Evolutionary conservation across 768 basidiomycete species (phyloP), one percentile per base, ranked within the genome.

Genomic region (Calvatia gigantea): DNA sequence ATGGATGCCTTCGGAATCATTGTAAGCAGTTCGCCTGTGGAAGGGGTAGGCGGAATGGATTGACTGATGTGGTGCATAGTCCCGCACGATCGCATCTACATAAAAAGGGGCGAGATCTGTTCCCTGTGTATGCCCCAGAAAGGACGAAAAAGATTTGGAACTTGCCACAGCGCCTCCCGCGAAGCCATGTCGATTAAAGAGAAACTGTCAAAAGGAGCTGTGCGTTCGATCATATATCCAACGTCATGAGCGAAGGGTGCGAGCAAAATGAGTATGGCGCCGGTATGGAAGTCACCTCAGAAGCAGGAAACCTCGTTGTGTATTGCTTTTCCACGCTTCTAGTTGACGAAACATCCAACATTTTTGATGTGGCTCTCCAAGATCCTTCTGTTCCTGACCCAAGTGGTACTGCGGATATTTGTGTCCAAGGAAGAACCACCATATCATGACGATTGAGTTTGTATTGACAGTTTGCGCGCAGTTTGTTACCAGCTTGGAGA

Each of bases 241-340:
- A 49, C 38, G 45, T 41, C 54, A 48, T 48, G 54, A n/a, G 27
- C 31, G 45, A 38, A 23, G 32, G 11, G 25, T 21, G 47, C 25
- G 35, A 32, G 51, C 33, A 41, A 46, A 48, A 56, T 41, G 31
- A 41, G 37, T 41, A 28, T 41, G 31, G 54, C 39, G 46, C 54
- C 29, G 47, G 49, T 48, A 56, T 39, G 29, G 54, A 56, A 56
- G 47, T 11, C 28, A 19, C n/a, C 15, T 14, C 25, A 56, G 47
- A 49, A 49, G 47, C 38, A n/a, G 54, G 37, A 41, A 25, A 42
- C 37, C 46, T 56, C 54, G 38, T 48, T 56, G 54, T 48, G 17
- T 49, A 49, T 32, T 45, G 27, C 54, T 39, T 56, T 56, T 56
- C 46, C 54, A 49, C 54, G 54, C 35, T 32, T 28, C 23, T 31